Evolutionary conservation across 1,284 basidiomycete genomes (phyloP).

Genomic region (Apiotrichum gracile): DNA sequence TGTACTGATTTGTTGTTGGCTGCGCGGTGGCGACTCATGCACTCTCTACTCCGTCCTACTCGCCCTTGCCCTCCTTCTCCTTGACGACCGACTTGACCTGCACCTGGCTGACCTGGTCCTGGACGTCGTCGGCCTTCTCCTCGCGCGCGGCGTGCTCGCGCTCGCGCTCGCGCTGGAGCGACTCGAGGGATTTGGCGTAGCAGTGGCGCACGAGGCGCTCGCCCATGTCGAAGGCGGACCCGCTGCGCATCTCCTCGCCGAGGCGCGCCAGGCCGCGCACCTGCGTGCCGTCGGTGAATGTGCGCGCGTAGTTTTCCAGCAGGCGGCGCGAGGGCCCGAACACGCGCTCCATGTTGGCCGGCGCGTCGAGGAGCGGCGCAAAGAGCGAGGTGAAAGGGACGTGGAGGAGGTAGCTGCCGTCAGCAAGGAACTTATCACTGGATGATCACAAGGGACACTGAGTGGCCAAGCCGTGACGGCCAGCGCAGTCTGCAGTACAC

Average conservation of each 20-base stretch:
- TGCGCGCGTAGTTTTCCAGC: slow-evolving; percentile 20
- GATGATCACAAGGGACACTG: neutral
- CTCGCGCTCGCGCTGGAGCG: neutral
- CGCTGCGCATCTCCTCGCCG: neutral
- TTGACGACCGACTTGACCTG: slow-evolving; percentile 1
- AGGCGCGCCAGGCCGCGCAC: neutral
- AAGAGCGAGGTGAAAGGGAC: slow-evolving; percentile 34
- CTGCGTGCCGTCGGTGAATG: slow-evolving; percentile 35
- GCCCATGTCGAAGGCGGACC: slow-evolving; percentile 24
- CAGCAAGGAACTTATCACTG: neutral
- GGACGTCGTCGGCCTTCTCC: neutral
- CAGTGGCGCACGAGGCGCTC: slow-evolving; percentile 16
- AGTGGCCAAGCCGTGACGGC: too few relatives aligned
- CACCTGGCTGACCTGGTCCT: slow-evolving; percentile 2
- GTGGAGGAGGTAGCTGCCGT: slow-evolving; percentile 29
- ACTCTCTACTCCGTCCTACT: too few relatives aligned
- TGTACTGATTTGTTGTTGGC: neutral
- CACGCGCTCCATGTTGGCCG: slow-evolving; percentile 14
- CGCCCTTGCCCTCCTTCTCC: slow-evolving; percentile 16
- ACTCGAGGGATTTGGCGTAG: neutral
- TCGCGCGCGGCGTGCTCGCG: slow-evolving; percentile 12
- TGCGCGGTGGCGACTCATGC: neutral
- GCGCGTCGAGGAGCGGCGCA: slow-evolving; percentile 26
- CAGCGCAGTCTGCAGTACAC: too few relatives aligned
- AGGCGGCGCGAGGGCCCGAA: slow-evolving; percentile 27